Evolutionary conservation across 768 basidiomycete genomes (phyloP), one percentile per base, ranked within the genome.

Genomic region (Tremella mesenterica): DNA sequence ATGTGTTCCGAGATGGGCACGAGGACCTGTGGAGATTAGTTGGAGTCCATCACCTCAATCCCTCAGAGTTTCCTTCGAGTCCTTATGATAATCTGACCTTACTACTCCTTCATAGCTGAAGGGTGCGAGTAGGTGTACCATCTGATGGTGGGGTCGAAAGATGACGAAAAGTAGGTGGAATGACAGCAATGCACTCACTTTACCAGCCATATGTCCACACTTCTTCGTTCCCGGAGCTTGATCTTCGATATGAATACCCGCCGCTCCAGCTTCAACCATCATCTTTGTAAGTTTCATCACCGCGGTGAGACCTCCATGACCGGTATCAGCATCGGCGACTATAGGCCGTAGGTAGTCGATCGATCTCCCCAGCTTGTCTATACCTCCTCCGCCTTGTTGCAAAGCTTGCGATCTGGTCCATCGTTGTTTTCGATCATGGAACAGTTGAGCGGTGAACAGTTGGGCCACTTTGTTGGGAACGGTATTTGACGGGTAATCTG

Each of bases 401-500:
- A 64, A 54, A 16, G 65, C 63, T 10, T 49, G 39, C 2, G 59
- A 36, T 14, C 72, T 44, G 4, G 69, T 71, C 64, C 65, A 73
- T 50, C 82, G 84, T 73, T 97, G 93, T 75, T 95, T 97, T 60
- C 93, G 85, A 76, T 99, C 95, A 73, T 99, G 95, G 83, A 97
- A 97, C 38, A 97, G 83, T 72, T 97, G 95, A 0, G 95, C 93
- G 79, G 85, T 81, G 81, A 97, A 97, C 49, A 97, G 80, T 59
- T 97, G 95, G 73, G 96, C 89, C 58, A 97, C 95, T 79, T 96
- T 96, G 80, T 88, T 89, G 1, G 95, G 95, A 0, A 97, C 93
- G 20, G 95, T 97, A 78, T 97, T 96, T 46, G 87, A 93, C 1
- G 95, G 95, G 76, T 97, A 96, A 74, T 96, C 92, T 89, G 44